These are phyloP conservation scores for Monosporascus sp. DNA, from an alignment of 2,329 filamentous ascomycete species.

Conservation along the genomic window DNA sequence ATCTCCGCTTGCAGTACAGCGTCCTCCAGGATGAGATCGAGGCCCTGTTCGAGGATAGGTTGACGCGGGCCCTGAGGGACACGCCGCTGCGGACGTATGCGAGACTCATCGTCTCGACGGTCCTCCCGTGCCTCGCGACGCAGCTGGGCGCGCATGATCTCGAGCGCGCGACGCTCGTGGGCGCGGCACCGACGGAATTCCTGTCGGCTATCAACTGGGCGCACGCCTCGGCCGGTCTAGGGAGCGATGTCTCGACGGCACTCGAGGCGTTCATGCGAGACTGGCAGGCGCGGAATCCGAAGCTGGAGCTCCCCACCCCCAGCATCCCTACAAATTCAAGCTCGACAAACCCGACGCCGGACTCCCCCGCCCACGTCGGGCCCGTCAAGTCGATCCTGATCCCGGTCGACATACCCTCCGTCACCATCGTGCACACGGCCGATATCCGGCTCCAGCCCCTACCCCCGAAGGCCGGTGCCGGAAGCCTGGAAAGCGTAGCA, in stretches of 20 bases:
- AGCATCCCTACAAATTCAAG: slow-evolving; percentile 17
- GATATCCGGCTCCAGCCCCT: slow-evolving; percentile 51
- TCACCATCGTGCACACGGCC: slow-evolving; percentile 78
- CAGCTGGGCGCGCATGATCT: slow-evolving; percentile 46
- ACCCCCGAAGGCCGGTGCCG: slow-evolving; percentile 18
- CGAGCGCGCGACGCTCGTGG: slow-evolving; percentile 50
- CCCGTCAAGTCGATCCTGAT: slow-evolving; percentile 65
- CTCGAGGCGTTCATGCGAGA: slow-evolving; percentile 28
- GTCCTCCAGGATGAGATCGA: slow-evolving; percentile 71
- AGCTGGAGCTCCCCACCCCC: slow-evolving; percentile 23
- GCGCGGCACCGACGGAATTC: slow-evolving; percentile 44
- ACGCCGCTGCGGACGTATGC: slow-evolving; percentile 40
- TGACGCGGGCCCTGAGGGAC: slow-evolving; percentile 34
- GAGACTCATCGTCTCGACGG: slow-evolving; percentile 38
- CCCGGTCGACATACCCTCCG: slow-evolving; percentile 80
- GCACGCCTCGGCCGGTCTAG: slow-evolving; percentile 45
- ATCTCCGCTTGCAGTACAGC: slow-evolving; percentile 69
- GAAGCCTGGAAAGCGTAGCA: background rate
- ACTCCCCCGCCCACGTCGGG: too few species aligned
- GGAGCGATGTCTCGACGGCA: slow-evolving; percentile 28
- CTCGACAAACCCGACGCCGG: slow-evolving; percentile 17
- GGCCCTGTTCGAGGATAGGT: slow-evolving; percentile 36
- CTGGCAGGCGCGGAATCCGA: slow-evolving; percentile 32
- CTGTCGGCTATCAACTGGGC: slow-evolving; percentile 43
- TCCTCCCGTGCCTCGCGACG: slow-evolving; percentile 38